These are phyloP conservation scores for Amanita inopinata DNA, from an alignment of 768 basidiomycete genomes.

Conservation along the genomic window DNA sequence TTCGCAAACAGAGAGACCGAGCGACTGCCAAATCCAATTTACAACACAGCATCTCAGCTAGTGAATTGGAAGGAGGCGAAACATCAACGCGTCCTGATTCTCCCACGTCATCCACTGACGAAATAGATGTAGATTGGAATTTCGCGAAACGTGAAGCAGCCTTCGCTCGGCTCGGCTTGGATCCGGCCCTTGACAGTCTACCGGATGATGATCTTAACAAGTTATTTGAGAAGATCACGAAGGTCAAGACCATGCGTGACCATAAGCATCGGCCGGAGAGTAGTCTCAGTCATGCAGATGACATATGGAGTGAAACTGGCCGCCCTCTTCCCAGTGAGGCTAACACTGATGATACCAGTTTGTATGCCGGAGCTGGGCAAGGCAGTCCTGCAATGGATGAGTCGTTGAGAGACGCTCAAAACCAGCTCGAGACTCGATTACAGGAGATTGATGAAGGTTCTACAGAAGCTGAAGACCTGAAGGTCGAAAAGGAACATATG, in stretches of 20 bases:
- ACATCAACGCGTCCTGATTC: constrained; percentile 70
- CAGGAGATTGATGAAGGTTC: constrained; percentile 45
- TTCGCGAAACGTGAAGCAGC: constrained; percentile 94
- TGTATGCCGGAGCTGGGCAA: constrained; percentile 53
- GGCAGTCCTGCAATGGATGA: constrained; percentile 61
- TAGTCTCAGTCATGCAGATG: constrained; percentile 77
- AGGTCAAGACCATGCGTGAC: constrained; percentile 81
- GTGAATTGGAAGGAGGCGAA: constrained; percentile 48
- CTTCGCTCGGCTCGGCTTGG: constrained; percentile 73
- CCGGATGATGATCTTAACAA: constrained; percentile 94
- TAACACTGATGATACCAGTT: constrained; percentile 80
- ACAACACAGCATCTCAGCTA: constrained; percentile 53
- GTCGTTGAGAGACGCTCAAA: constrained; percentile 60
- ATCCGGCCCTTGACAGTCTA: constrained; percentile 85
- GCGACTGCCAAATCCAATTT: constrained; percentile 64
- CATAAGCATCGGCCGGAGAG: constrained; percentile 86
- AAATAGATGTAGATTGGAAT: constrained; percentile 89
- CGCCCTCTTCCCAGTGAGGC: constrained; percentile 70
- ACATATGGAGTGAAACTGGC: constrained; percentile 85
- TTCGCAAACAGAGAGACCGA: constrained; percentile 82
- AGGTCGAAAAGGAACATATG: constrained; percentile 89
- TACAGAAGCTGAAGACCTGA: constrained; percentile 74
- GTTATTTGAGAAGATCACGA: constrained; percentile 89
- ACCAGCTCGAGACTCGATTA: constrained; percentile 64
- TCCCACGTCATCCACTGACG: constrained; percentile 58